phyloP scores from a whole-genome alignment of 176 grass and related monocot genomes.

The Musa itinerans region DNA sequence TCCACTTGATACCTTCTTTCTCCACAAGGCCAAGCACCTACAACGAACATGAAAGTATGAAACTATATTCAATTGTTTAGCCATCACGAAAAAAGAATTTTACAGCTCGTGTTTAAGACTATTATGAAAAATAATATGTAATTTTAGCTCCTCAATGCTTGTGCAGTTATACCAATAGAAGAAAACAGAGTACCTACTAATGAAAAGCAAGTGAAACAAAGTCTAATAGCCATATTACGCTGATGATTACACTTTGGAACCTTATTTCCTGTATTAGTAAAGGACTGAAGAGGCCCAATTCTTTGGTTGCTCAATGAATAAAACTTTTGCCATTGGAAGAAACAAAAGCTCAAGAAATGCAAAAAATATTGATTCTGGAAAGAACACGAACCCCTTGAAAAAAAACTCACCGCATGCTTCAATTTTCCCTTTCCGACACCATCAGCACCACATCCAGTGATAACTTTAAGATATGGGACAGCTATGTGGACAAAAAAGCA shows the following conservation, averaged over 20 bases:
- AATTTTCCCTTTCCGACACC: conserved; percentile 84
- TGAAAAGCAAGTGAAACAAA: too few relatives aligned
- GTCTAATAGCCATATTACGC: too few relatives aligned
- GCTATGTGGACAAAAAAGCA: conserved; percentile 27
- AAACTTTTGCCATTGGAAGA: neutral
- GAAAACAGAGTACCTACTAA: too few relatives aligned
- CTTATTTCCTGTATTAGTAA: too few relatives aligned
- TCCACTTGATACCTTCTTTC: conserved; percentile 55
- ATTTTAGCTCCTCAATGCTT: neutral
- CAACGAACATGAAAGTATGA: conserved; percentile 1
- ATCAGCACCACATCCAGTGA: conserved; percentile 74
- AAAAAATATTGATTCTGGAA: neutral
- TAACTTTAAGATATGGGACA: conserved; percentile 68
- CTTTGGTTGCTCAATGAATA: neutral
- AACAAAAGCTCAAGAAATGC: too few relatives aligned
- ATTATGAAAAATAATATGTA: neutral
- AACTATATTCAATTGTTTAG: neutral
- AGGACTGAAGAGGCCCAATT: neutral
- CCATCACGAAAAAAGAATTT: neutral
- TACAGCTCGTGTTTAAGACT: neutral
- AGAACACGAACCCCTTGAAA: neutral
- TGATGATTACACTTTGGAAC: too few relatives aligned
- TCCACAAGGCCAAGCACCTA: conserved; percentile 58
- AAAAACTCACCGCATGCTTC: conserved; percentile 50
- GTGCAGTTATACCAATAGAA: too few relatives aligned